Percentiles rank a stretch among this genome's conserved stretches.
Conservation (phyloP, 345 rosid genomes). For the Corymbia maculata region DNA sequence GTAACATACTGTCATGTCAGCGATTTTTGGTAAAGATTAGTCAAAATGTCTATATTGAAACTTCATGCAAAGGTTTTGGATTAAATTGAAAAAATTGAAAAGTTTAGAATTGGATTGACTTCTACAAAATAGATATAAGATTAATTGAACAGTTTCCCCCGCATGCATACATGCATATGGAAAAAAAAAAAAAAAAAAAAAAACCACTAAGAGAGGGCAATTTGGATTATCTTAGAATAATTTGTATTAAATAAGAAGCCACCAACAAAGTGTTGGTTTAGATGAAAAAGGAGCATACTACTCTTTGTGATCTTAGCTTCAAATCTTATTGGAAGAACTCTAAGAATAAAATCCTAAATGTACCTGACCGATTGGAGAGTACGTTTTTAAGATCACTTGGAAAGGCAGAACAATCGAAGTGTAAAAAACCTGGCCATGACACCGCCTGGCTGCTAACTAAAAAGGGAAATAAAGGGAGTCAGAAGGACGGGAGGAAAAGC, state of each 20-base stretch:
- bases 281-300: background rate
- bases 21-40: background rate
- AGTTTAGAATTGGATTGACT: accelerated
- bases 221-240: background rate
- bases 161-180: background rate
- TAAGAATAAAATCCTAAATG: background rate
- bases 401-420: background rate
- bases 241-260: background rate
- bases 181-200: background rate
- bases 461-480: background rate
- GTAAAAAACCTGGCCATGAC: background rate
- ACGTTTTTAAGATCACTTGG: background rate
- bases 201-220: background rate
- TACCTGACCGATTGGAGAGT: background rate
- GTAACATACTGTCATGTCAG: no score
- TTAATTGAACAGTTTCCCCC: background rate
- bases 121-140: background rate
- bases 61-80: accelerated
- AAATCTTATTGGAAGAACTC: background rate
- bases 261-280: background rate
- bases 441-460: background rate
- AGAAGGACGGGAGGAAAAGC: background rate
- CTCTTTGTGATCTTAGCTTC: background rate
- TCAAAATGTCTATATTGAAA: accelerated
- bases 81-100: background rate